A percentile compares a stretch with the other conserved stretches of the same genome.
Conservation (phyloP, 2,329 filamentous ascomycete genomes). For the Emergomyces africanus region DNA sequence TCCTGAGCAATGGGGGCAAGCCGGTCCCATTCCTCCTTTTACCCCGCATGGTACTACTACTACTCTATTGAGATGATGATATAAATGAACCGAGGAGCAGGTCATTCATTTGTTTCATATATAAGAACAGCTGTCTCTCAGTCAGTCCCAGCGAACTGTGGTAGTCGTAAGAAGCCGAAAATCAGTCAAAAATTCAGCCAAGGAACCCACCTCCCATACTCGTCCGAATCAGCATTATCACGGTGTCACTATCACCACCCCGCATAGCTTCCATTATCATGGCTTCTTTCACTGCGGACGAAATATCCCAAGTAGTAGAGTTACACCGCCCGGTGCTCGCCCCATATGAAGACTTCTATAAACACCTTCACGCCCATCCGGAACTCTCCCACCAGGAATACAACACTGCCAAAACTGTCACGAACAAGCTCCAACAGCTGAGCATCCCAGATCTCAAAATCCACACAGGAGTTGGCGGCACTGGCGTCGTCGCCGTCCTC, state of each 20-base stretch:
- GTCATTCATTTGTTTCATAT: background rate
- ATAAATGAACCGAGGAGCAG: background rate
- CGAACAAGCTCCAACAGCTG: conserved; percentile 17
- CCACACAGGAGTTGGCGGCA: conserved; percentile 34
- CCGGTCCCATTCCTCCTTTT: background rate
- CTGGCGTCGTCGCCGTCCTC: conserved; percentile 33
- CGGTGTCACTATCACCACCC: background rate
- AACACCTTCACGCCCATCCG: conserved; percentile 45
- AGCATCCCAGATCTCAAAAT: conserved; percentile 21
- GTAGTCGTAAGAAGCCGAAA: background rate
- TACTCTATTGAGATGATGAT: too few relatives aligned
- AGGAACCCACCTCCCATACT: background rate
- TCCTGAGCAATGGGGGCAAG: background rate
- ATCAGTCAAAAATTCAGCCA: background rate
- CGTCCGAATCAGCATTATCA: background rate
- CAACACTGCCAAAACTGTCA: conserved; percentile 38
- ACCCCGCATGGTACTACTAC: background rate
- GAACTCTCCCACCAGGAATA: conserved; percentile 47
- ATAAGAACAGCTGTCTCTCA: background rate
- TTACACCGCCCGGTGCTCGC: conserved; percentile 20
- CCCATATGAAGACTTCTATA: conserved; percentile 44
- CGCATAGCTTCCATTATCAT: background rate
- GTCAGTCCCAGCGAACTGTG: background rate
- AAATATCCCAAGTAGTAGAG: conserved; percentile 2
- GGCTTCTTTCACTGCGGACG: conserved; percentile 2